phyloP scores from a whole-genome alignment of 2,329 filamentous ascomycete genomes.

The Pseudohalonectria lignicola region DNA sequence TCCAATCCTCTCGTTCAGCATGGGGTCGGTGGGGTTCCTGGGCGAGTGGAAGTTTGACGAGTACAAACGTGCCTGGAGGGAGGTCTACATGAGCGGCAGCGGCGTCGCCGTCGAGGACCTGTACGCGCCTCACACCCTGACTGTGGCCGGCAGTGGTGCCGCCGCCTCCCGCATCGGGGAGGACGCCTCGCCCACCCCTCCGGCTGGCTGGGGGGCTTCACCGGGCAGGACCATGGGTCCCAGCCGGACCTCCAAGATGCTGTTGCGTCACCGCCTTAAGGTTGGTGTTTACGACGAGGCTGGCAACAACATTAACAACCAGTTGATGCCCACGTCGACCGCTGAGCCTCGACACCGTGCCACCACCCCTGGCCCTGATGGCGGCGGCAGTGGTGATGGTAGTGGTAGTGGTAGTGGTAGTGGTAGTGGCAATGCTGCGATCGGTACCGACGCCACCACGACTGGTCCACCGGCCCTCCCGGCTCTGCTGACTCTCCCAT shows the following conservation, averaged over 20 bases:
- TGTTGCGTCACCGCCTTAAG: slow-evolving; percentile 77
- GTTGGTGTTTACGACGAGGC: slow-evolving; percentile 71
- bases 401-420: too few relatives aligned
- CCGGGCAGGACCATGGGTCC: slow-evolving; percentile 74
- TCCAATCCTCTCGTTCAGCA: slow-evolving; percentile 87
- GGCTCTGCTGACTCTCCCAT: too few relatives aligned
- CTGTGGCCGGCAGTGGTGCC: slow-evolving; percentile 15
- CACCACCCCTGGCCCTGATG: not conserved
- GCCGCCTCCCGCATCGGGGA: slow-evolving; percentile 4
- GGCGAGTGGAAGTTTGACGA: slow-evolving; percentile 95
- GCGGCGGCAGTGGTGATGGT: too few relatives aligned
- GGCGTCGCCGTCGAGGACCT: slow-evolving; percentile 35
- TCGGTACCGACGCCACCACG: not conserved
- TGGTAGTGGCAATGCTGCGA: not conserved
- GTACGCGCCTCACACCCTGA: slow-evolving; percentile 26
- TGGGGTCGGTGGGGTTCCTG: slow-evolving; percentile 90
- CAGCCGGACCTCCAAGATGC: slow-evolving; percentile 63
- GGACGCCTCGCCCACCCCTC: slow-evolving; percentile 7
- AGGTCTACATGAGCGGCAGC: slow-evolving; percentile 75
- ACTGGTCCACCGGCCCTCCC: too few relatives aligned
- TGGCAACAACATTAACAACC: slow-evolving; percentile 47
- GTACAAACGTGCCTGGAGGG: slow-evolving; percentile 82
- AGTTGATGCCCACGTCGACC: slow-evolving; percentile 35
- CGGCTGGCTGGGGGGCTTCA: slow-evolving; percentile 55
- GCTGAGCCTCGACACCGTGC: slow-evolving; percentile 25